Percentiles rank a stretch among this genome's conserved stretches.
These are phyloP conservation scores for Globisporangium canariense DNA, from an alignment of 352 stramenopile species.

Conservation along the genomic window DNA sequence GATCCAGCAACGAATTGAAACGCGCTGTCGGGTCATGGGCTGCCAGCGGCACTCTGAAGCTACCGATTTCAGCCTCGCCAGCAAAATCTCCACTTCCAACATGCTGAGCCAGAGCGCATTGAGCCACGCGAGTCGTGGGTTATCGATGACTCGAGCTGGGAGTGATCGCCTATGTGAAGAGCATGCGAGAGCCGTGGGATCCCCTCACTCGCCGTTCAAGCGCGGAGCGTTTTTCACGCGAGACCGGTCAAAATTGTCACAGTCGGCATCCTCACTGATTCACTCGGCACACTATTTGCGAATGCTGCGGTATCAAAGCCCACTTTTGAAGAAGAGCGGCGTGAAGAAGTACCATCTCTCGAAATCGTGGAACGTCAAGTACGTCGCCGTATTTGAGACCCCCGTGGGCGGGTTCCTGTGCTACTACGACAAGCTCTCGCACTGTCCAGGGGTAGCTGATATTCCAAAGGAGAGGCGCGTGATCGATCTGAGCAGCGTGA, in stretches of 20 bases:
- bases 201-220: conserved; percentile 30
- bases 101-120: conserved; percentile 16
- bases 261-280: conserved; percentile 25
- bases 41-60: conserved; percentile 22
- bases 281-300: conserved; percentile 45
- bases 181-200: conserved; percentile 22
- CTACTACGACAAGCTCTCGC: conserved; percentile 69
- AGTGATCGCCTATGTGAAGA: conserved; percentile 29
- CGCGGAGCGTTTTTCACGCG: conserved; percentile 24
- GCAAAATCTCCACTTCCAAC: conserved; percentile 23
- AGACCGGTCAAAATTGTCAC: conserved; percentile 23
- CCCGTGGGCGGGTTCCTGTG: conserved; percentile 63
- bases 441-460: conserved; percentile 55
- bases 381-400: conserved; percentile 52
- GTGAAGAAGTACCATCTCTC: conserved; percentile 53
- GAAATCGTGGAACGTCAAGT: conserved; percentile 58
- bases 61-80: conserved; percentile 17
- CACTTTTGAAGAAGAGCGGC: conserved; percentile 41
- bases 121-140: conserved; percentile 6
- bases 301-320: conserved; percentile 57
- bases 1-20: conserved; percentile 39
- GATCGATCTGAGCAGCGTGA: conserved; percentile 63
- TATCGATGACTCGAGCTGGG: conserved; percentile 11
- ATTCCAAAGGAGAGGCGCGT: conserved; percentile 50
- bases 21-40: conserved; percentile 50